Percentiles rank a stretch among this genome's conserved stretches.
Conservation (phyloP, 441 rosid species). For the Croton setiger region DNA sequence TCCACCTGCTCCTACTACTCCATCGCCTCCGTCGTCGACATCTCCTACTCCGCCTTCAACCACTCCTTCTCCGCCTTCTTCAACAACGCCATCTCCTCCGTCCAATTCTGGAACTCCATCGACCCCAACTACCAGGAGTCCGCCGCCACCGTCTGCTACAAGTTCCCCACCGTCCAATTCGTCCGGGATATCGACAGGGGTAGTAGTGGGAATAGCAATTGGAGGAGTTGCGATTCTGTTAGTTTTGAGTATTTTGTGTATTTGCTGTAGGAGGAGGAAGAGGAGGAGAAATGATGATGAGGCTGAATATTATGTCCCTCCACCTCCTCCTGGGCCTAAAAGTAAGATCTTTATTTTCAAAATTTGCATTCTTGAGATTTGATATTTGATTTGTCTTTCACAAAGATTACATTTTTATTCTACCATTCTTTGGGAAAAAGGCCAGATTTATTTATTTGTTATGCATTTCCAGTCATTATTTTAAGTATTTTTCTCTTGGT, state of each 20-base stretch:
- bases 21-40: constrained; percentile 21
- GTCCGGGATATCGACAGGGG: constrained; percentile 43
- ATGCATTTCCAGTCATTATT: background rate
- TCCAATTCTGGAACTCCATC: constrained; percentile 22
- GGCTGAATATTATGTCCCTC: constrained; percentile 53
- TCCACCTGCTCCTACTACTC: constrained; percentile 34
- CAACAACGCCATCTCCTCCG: constrained; percentile 23
- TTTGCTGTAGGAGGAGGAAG: constrained; percentile 55
- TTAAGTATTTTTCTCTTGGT: background rate
- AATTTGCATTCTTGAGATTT: background rate
- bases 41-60: constrained; percentile 30
- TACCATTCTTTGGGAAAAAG: background rate
- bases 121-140: constrained; percentile 19
- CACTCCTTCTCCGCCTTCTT: constrained; percentile 27
- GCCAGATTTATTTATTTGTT: background rate
- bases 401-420: background rate
- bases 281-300: constrained; percentile 43
- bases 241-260: constrained; percentile 40
- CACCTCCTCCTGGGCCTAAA: constrained; percentile 61
- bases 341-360: constrained; percentile 25
- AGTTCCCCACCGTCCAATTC: constrained; percentile 14
- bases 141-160: constrained; percentile 18
- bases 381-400: background rate
- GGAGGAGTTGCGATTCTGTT: constrained; percentile 63
- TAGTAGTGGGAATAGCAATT: constrained; percentile 69